These are phyloP conservation scores for Kurtzmaniella quercitrusa DNA, from an alignment of 1,139 yeast genomes.

Conservation along the genomic window DNA sequence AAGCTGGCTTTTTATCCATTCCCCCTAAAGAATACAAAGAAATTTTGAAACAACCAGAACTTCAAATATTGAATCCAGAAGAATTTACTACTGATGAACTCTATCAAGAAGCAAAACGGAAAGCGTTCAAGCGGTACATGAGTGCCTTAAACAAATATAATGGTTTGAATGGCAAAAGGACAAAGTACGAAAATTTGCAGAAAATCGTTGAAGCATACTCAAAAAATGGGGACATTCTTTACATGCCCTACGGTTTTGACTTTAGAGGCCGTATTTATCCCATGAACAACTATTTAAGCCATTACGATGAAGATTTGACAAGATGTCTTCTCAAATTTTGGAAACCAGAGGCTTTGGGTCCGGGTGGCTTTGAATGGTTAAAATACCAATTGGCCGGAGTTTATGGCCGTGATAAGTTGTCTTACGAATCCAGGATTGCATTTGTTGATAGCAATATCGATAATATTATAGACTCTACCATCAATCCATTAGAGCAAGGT, in stretches of 20 bases:
- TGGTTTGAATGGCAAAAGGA: constrained; percentile 18
- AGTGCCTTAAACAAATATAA: constrained; percentile 6
- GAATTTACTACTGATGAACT: constrained; percentile 6
- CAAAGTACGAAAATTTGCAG: constrained; percentile 18
- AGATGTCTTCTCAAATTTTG: constrained; percentile 37
- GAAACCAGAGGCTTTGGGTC: constrained; percentile 33
- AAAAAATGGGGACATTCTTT: constrained; percentile 36
- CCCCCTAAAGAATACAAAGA: constrained; percentile 15
- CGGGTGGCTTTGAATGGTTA: constrained; percentile 34
- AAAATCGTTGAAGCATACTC: constrained; percentile 16
- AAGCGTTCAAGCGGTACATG: not conserved
- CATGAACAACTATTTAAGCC: constrained; percentile 30
- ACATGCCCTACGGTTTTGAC: constrained; percentile 37
- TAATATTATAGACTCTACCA: constrained; percentile 24
- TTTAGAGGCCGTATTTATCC: constrained; percentile 44
- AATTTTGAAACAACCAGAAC: not conserved
- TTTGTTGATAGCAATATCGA: constrained; percentile 24
- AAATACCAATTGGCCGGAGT: constrained; percentile 38
- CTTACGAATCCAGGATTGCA: constrained; percentile 18
- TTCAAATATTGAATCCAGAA: constrained; percentile 4
- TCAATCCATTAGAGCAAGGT: constrained; percentile 19
- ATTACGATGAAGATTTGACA: constrained; percentile 34
- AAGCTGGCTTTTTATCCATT: constrained; percentile 25
- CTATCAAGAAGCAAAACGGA: constrained; percentile 1
- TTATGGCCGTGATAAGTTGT: constrained; percentile 28